Base-by-base conservation (phyloP, 208 protist genomes). In the Balamuthia mandrillaris region DNA sequence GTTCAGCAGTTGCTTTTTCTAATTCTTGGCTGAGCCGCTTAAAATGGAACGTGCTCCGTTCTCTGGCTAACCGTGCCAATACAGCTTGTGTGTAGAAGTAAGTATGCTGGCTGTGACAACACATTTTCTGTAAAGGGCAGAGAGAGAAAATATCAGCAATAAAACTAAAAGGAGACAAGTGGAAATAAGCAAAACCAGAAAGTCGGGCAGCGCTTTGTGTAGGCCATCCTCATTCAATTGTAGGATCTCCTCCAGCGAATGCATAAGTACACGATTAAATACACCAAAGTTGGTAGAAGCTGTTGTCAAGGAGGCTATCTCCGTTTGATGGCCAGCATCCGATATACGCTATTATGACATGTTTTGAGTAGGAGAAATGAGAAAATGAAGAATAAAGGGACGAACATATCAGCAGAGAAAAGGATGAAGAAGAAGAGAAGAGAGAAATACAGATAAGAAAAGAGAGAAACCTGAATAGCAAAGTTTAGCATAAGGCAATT, bases 401-500 rank as follows among this genome's bases (percentile, higher is more conserved):
- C n/a, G 49, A n/a, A 18, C n/a, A n/a, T n/a, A 56, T 56, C 49
- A 56, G 18, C 18, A 27, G 21, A 56, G 18, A 56, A 27, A 27
- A 56, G n/a, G n/a, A 27, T 56, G 49, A 18, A 56, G n/a, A n/a
- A 27, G 49, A 18, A 56, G n/a, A 56, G 18, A 56, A 56, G 49
- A 56, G n/a, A n/a, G n/a, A n/a, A n/a, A n/a, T n/a, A n/a, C n/a
- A n/a, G n/a, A n/a, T n/a, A n/a, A n/a, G n/a, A n/a, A n/a, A 27
- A n/a, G n/a, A 56, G 21, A 27, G n/a, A 27, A 27, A 56, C 49
- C 49, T 84, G 56, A n/a, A 84, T 70, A 31, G 78, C 78, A 47
- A 84, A 72, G 56, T 84, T 84, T 24, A 84, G 47, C 78, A 84
- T 84, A 24, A 84, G 27, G 35, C 78, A 84, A 37, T 21, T 75